Conservation (phyloP, 306 rosid genomes). For the Geum urbanum region DNA sequence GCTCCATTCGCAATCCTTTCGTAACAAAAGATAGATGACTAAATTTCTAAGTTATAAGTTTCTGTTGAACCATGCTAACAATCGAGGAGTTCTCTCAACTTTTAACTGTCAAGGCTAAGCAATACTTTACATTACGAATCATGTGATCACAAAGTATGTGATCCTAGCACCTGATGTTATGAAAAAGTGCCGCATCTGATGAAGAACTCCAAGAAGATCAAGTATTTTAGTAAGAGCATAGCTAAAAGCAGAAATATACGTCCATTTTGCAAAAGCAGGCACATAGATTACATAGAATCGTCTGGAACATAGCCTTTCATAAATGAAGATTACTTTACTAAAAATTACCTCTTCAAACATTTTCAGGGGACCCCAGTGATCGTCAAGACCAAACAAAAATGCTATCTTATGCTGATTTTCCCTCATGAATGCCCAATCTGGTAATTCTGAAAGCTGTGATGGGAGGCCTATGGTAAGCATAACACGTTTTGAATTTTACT, state of each 20-base stretch:
- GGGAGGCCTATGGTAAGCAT: conserved; percentile 31
- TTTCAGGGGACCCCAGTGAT: conserved; percentile 94
- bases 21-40: neutral
- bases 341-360: conserved; percentile 70
- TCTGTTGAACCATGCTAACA: neutral
- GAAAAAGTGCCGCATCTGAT: neutral
- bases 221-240: neutral
- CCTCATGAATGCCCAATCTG: conserved; percentile 78
- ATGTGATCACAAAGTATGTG: neutral
- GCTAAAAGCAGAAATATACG: neutral
- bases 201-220: neutral
- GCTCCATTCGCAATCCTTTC: neutral
- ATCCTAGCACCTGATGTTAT: neutral
- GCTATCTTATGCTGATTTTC: conserved; percentile 56
- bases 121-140: no score
- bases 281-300: neutral
- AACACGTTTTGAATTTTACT: conserved; percentile 22
- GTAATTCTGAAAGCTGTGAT: conserved; percentile 69
- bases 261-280: neutral
- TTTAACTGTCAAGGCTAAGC: no score
- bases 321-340: neutral
- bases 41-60: neutral
- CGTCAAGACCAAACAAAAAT: conserved; percentile 69
- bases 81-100: neutral
- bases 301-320: neutral